These are phyloP conservation scores for Cryomyces antarcticus DNA, from an alignment of 495 filamentous ascomycete genomes.

Conservation along the genomic window DNA sequence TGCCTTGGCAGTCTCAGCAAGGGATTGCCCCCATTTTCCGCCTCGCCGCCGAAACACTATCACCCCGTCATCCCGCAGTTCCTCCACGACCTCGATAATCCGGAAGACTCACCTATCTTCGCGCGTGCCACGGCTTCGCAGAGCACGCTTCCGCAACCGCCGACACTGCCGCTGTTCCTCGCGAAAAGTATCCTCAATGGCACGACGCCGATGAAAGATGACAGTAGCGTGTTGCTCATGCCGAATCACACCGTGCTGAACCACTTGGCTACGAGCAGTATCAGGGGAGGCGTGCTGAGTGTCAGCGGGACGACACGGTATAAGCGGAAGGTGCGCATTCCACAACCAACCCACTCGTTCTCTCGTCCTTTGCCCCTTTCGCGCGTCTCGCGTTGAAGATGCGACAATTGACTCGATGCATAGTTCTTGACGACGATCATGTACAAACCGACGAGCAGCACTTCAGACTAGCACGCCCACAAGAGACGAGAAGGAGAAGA, in stretches of 20 bases:
- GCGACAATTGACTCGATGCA: constrained; percentile 8
- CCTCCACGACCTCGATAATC: constrained; percentile 63
- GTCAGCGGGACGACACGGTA: constrained; percentile 94
- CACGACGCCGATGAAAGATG: constrained; percentile 80
- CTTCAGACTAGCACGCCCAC: no score
- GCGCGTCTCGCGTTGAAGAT: constrained; percentile 3
- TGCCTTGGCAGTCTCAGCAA: neutral
- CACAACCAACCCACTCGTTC: no score
- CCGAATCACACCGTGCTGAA: constrained; percentile 96
- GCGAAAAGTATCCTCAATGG: constrained; percentile 89
- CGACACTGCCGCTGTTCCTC: constrained; percentile 74
- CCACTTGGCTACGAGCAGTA: constrained; percentile 94
- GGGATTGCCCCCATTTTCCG: neutral
- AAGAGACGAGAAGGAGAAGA: no score
- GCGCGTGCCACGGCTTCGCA: constrained; percentile 48
- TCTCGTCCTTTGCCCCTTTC: neutral
- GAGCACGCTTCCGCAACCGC: constrained; percentile 59
- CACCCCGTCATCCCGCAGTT: constrained; percentile 57
- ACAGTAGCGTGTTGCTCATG: constrained; percentile 86
- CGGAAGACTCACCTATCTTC: constrained; percentile 53
- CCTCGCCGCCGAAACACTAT: constrained; percentile 27
- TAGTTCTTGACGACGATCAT: constrained; percentile 96
- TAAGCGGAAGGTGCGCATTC: constrained; percentile 60
- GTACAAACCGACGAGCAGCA: constrained; percentile 61
- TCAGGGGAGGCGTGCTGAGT: constrained; percentile 88